These are phyloP conservation scores for Diospyros kaki DNA, from an alignment of 148 eudicot species.

Conservation along the genomic window DNA sequence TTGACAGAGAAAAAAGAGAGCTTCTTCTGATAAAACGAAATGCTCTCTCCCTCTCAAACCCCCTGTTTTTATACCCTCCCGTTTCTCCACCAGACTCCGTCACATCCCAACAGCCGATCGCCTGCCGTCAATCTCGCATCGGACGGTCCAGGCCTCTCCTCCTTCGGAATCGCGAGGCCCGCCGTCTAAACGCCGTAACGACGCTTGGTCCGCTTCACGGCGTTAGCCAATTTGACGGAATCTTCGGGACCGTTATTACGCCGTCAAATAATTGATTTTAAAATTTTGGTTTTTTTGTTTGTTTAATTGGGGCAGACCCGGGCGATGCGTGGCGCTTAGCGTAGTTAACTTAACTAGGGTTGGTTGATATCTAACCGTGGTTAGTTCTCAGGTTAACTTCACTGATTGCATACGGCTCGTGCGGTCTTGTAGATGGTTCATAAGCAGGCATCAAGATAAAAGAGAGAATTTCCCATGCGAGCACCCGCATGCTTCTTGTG, in stretches of 20 bases:
- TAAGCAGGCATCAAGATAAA: no score
- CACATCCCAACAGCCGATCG: slow-evolving; percentile 10
- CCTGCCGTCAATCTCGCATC: slow-evolving; percentile 23
- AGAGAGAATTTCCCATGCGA: no score
- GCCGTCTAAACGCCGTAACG: slow-evolving; percentile 9
- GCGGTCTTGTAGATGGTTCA: no score
- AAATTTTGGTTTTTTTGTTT: no score
- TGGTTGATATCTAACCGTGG: no score
- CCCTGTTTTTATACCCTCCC: slow-evolving; percentile 50
- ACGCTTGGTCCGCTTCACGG: slow-evolving; percentile 2
- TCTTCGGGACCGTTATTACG: slow-evolving; percentile 3
- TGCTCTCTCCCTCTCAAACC: slow-evolving; percentile 28
- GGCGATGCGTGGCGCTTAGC: no score
- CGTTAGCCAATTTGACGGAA: slow-evolving; percentile 34
- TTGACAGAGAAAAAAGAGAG: slow-evolving; percentile 1
- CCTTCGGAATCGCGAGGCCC: slow-evolving; percentile 17
- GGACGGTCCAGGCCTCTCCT: slow-evolving; percentile 19
- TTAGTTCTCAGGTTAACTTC: no score
- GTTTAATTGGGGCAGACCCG: no score
- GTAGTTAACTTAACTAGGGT: no score
- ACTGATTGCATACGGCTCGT: no score
- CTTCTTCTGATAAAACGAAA: slow-evolving; percentile 20
- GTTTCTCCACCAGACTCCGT: slow-evolving; percentile 16
- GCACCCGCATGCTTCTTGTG: no score
- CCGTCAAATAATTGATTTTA: no score